Base-by-base conservation (phyloP, 1,139 yeast species). In the Saccharomyces hybrid region DNA sequence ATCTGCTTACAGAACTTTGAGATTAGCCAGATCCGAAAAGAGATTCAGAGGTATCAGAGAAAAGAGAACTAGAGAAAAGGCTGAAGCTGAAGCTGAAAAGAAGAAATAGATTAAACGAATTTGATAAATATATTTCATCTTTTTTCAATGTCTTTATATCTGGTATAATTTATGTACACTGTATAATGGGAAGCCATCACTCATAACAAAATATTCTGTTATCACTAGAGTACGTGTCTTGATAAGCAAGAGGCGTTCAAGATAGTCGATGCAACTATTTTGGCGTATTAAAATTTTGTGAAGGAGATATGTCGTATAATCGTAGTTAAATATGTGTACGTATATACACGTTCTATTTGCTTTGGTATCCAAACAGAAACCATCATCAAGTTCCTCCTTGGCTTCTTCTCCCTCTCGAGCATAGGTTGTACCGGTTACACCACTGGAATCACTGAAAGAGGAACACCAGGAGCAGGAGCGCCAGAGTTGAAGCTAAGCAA, bases 41-140 rank as follows among this genome's bases (percentile, higher is more conserved):
- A 89, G 82, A 78, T 86, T 81, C 87, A 82, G 78, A 77, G 99
- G 99, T 82, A 80, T 83, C 80, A 89, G 96, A 81, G 98, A 86
- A 75, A 91, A 91, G 95, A 88, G 97, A 81, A 95, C 95, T 72
- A 84, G 77, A 75, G 97, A 90, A 69, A 83, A 83, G 82, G 98
- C 98, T 78, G 98, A 88, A 80, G 97, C 97, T 77, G 98, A 91
- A 82, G 97, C 96, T 81, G 97, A 89, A 73, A 90, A 90, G 91
- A 89, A 89, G 89, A 89, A 89, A 84, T 87, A 86, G 82, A 42
- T 46, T n/a, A 21, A 42, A 12, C 16, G 28, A 41, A 27, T 29
- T 9, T 28, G 47, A 26, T 44, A 19, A 21, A 16, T 38, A 38
- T 16, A 27, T 42, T 46, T 51, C 38, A 51, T 51, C 47, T 26